Conservation (phyloP, 1,139 yeast genomes). For the Candida freyschussii region DNA sequence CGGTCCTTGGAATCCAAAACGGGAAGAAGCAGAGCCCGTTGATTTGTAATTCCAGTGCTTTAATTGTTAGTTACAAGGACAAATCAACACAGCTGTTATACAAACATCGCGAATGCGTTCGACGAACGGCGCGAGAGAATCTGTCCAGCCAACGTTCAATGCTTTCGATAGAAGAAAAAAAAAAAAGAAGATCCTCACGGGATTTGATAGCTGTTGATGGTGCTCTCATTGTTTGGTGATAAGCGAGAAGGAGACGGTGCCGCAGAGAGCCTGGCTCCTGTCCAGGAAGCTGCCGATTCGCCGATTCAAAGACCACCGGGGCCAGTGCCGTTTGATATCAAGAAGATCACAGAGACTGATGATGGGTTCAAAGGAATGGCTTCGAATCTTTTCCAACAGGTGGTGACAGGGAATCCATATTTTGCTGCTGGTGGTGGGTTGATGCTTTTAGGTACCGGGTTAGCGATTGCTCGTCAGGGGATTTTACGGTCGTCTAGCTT, state of each 20-base stretch:
- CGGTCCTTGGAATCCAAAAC: too few species aligned
- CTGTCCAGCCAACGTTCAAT: too few species aligned
- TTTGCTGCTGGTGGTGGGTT: slow-evolving; percentile 98
- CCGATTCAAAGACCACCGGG: slow-evolving; percentile 10
- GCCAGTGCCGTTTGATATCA: slow-evolving; percentile 17
- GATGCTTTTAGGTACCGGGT: slow-evolving; percentile 85
- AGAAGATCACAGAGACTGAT: slow-evolving; percentile 17
- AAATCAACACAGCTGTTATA: too few species aligned
- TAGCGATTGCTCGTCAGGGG: slow-evolving; percentile 76
- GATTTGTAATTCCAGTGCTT: too few species aligned
- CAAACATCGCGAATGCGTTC: too few species aligned
- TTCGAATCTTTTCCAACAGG: slow-evolving; percentile 33
- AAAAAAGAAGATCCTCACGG: too few species aligned
- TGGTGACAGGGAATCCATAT: slow-evolving; percentile 74
- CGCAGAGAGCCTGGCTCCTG: slow-evolving; percentile 1
- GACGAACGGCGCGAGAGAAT: too few species aligned
- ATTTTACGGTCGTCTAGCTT: slow-evolving; percentile 59
- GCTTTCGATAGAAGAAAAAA: too few species aligned
- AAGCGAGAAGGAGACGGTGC: too few species aligned
- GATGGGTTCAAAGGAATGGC: slow-evolving; percentile 24
- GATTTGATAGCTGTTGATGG: too few species aligned
- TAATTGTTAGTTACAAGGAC: too few species aligned
- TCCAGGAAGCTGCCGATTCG: slow-evolving; percentile 1
- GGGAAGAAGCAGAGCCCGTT: too few species aligned
- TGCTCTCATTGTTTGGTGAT: not conserved